These are phyloP conservation scores for Colletotrichum karsti DNA, from an alignment of 2,329 filamentous ascomycete genomes.

Conservation along the genomic window DNA sequence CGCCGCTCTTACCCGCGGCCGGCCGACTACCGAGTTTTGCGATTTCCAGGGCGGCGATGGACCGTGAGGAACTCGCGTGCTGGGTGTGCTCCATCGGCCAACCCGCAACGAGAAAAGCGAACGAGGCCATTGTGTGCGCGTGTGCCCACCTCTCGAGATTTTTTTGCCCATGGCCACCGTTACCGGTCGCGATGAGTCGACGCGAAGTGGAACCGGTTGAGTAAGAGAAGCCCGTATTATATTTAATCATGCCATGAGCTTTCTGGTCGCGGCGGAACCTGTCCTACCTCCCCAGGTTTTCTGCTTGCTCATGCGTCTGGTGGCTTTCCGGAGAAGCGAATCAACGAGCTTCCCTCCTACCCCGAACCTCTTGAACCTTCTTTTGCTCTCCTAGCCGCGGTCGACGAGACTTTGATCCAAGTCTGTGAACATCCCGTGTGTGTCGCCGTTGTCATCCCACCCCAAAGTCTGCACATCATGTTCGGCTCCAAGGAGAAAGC, in stretches of 20 bases:
- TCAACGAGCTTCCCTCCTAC: conserved; percentile 8
- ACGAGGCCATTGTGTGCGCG: conserved; percentile 9
- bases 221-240: conserved; percentile 19
- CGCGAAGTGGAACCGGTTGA: conserved; percentile 23
- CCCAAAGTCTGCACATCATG: neutral
- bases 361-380: neutral
- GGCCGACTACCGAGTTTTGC: conserved; percentile 23
- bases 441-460: neutral
- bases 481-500: conserved; percentile 28
- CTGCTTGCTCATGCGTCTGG: conserved; percentile 17
- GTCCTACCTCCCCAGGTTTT: conserved; percentile 11
- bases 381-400: conserved; percentile 7
- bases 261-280: neutral
- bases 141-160: conserved; percentile 22
- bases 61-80: conserved; percentile 12
- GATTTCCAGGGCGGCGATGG: conserved; percentile 2
- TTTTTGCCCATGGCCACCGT: conserved; percentile 17
- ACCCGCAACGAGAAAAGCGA: conserved; percentile 15
- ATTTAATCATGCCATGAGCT: conserved; percentile 25
- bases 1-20: conserved; percentile 21
- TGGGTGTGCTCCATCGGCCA: conserved; percentile 23
- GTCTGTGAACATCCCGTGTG: conserved; percentile 8
- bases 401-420: conserved; percentile 4
- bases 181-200: conserved; percentile 26
- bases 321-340: conserved; percentile 23